Evolutionary conservation across 1,139 yeast species (phyloP).

Genomic region (Groenewaldozyma auringiensis): DNA sequence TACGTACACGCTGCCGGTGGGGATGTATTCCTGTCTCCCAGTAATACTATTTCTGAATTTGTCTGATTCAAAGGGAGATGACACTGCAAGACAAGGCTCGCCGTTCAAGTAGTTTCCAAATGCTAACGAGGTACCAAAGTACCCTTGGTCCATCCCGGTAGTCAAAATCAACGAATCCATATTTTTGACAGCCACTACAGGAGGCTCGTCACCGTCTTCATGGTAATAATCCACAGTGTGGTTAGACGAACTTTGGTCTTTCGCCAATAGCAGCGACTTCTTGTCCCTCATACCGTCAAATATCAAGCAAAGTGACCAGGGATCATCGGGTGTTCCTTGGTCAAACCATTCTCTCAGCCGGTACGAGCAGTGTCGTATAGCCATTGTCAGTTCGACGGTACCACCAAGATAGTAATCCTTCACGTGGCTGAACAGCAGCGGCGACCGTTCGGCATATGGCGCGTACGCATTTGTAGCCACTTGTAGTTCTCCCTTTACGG

Average conservation of each 20-base stretch:
- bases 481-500: constrained; percentile 37
- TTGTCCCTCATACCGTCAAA: constrained; percentile 24
- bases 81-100: constrained; percentile 38
- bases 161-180: constrained; percentile 16
- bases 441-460: constrained; percentile 35
- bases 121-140: constrained; percentile 38
- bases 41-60: constrained; percentile 3
- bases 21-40: constrained; percentile 9
- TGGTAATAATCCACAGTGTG: background rate
- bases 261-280: background rate
- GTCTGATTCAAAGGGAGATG: constrained; percentile 39
- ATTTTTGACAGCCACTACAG: background rate
- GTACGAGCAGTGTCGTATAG: constrained; percentile 35
- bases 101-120: constrained; percentile 35
- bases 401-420: constrained; percentile 49
- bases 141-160: constrained; percentile 21
- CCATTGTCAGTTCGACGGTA: constrained; percentile 37
- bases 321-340: constrained; percentile 25
- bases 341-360: constrained; percentile 38
- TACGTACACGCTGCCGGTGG: constrained; percentile 20
- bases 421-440: constrained; percentile 36
- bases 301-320: constrained; percentile 41
- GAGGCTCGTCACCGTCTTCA: background rate
- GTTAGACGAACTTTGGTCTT: background rate
- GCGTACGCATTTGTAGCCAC: constrained; percentile 28